Evolutionary conservation across 192 early-diverging fungal species (phyloP), one percentile per base, ranked within the genome.

Genomic region (Paraglomus brasilianum): DNA sequence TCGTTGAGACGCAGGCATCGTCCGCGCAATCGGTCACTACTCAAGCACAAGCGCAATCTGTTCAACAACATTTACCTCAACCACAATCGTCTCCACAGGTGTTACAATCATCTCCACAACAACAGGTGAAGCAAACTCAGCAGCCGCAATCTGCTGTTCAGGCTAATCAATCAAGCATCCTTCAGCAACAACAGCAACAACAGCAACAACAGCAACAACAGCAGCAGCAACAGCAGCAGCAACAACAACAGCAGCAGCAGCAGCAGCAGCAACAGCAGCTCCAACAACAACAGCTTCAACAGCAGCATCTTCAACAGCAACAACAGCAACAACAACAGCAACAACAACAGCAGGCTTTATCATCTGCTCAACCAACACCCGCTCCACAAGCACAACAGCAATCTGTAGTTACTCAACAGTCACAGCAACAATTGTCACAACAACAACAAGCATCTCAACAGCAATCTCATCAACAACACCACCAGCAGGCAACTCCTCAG

Each of bases 81-180:
- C 82, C 77, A n/a, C 77, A 81, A 47, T 71, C 76, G 22, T 74
- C 65, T 42, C 77, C 76, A 47, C 80, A 79, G 43, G 79, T 81
- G 38, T 61, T 72, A 53, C 46, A 65, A 3, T 61, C 49, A 15
- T 48, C 71, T 62, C 24, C 72, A 58, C 53, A 77, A 74, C 64
- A 77, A 76, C 67, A 74, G 76, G 65, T 3, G 3, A 30, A 30
- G 30, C 30, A 30, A 30, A 30, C 30, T 30, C 30, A 30, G 3
- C 30, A 30, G 30, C 30, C 30, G 30, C 30, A 30, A 30, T 30
- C 30, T 30, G 30, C 30, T 30, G 74, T n/a, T 69, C 73, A 11
- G 75, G 78, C 56, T 2, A n/a, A 50, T 24, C 59, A 17, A 3
- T 30, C 30, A 2, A 30, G 30, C 30, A 50, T 57, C 14, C 81